Evolutionary conservation across 2,329 filamentous ascomycete species (phyloP).

Genomic region (Didymella keratinophila): DNA sequence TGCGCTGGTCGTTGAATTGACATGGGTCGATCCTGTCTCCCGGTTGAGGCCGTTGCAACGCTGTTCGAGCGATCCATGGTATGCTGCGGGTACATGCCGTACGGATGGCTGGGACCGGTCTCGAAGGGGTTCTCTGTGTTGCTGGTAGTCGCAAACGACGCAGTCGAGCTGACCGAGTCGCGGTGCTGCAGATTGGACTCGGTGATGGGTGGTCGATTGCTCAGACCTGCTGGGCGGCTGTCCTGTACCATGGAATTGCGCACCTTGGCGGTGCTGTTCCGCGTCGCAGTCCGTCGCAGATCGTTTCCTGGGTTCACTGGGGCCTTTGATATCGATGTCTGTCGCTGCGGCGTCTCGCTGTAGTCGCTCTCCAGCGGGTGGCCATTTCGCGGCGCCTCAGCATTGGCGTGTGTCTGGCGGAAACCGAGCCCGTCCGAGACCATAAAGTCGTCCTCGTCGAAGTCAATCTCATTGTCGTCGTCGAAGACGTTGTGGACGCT

Average conservation of each 20-base stretch:
- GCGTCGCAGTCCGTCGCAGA: constrained; percentile 45
- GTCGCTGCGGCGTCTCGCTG: constrained; percentile 34
- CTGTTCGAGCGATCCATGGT: constrained; percentile 65
- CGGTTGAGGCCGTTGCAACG: constrained; percentile 74
- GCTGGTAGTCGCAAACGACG: constrained; percentile 52
- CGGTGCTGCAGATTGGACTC: constrained; percentile 44
- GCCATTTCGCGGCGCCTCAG: constrained; percentile 25
- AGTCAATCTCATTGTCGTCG: constrained; percentile 57
- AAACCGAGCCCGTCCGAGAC: constrained; percentile 56
- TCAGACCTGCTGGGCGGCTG: constrained; percentile 26
- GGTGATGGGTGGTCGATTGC: constrained; percentile 34
- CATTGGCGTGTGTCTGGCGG: constrained; percentile 48
- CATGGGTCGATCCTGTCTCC: constrained; percentile 65
- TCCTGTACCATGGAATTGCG: constrained; percentile 38
- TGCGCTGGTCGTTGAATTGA: constrained; percentile 75
- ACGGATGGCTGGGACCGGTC: constrained; percentile 82
- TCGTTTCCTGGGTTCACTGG: constrained; percentile 31
- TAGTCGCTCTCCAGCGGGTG: constrained; percentile 34
- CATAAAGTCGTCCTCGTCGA: constrained; percentile 53
- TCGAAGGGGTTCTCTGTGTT: constrained; percentile 70
- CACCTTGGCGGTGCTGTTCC: constrained; percentile 50
- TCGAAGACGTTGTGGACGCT: constrained; percentile 56
- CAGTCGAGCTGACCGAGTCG: constrained; percentile 50
- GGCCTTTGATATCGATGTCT: constrained; percentile 33
- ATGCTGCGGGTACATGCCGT: constrained; percentile 82